phyloP scores from a whole-genome alignment of 306 rosid species.

The Pyrus pyrifolia region DNA sequence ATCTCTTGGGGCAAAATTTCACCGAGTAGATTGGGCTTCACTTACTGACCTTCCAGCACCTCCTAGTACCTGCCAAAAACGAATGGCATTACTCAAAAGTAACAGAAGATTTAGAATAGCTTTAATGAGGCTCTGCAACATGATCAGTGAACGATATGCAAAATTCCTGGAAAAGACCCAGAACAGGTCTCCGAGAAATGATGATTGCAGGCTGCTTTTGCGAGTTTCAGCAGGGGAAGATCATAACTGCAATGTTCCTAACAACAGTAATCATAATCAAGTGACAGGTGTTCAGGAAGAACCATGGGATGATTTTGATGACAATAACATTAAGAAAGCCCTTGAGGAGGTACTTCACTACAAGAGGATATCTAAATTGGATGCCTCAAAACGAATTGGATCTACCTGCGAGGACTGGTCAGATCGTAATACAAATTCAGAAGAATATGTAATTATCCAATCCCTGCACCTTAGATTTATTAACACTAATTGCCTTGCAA shows the following conservation, averaged over 20 bases:
- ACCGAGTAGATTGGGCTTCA: slow-evolving; percentile 64
- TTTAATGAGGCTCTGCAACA: slow-evolving; percentile 73
- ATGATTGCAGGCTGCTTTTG: slow-evolving; percentile 33
- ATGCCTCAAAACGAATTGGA: slow-evolving; percentile 44
- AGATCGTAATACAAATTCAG: slow-evolving; percentile 25
- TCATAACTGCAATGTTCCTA: slow-evolving; percentile 12
- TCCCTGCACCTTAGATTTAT: not conserved
- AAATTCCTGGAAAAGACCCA: slow-evolving; percentile 47
- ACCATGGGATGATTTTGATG: slow-evolving; percentile 81
- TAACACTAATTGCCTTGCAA: not conserved
- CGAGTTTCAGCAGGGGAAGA: slow-evolving; percentile 30
- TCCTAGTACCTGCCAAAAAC: slow-evolving; percentile 58
- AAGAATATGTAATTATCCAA: slow-evolving; percentile 34
- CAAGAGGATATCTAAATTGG: slow-evolving; percentile 63
- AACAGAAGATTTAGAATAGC: slow-evolving; percentile 59
- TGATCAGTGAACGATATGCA: slow-evolving; percentile 61
- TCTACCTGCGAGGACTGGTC: slow-evolving; percentile 45
- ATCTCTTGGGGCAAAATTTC: slow-evolving; percentile 58
- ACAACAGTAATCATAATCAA: slow-evolving; percentile 20
- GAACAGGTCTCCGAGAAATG: slow-evolving; percentile 33
- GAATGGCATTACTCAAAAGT: slow-evolving; percentile 53
- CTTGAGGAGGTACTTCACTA: slow-evolving; percentile 69
- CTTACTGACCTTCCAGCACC: slow-evolving; percentile 78
- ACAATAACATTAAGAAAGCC: slow-evolving; percentile 44
- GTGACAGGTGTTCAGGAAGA: slow-evolving; percentile 36